Evolutionary conservation across 208 protist species (phyloP), one percentile per base, ranked within the genome.

Genomic region (Trichomonas gallinae): DNA sequence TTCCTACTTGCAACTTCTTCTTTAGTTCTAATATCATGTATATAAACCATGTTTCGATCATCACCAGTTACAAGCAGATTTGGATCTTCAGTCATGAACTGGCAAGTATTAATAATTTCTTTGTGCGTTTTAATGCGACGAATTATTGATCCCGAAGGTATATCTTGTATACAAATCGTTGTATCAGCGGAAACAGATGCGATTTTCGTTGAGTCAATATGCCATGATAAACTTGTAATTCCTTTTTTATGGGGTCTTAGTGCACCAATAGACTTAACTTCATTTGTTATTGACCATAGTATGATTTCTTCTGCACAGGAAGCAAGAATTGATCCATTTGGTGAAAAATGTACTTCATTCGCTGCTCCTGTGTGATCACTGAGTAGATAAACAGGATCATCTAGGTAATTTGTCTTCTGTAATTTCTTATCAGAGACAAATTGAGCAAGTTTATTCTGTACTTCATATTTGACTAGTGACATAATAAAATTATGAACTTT

Each of bases 161-260:
- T 93, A 51, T 93, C 87, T n/a, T 51, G 40, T 4, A 93, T 26
- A 6, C 40, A 42, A 17, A 93, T 44, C 38, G 87, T 93, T 38
- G 42, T 48, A 15, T 93, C 87, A 31, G 87, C 87, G 8, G 87
- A 93, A 51, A 44, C 11, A 15, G 87, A 48, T 38, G 87, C 87
- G 40, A 93, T 49, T 93, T 93, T 93, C 4, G 44, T 51, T 58
- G 40, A 42, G 46, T 93, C 87, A 38, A 51, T 26, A 51, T 23
- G 38, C 87, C 87, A 93, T 38, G 87, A 48, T 34, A 93, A 38
- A 93, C 87, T 93, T 93, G 87, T 93, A 31, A 93, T 93, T 48
- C 40, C 40, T 6, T 8, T 36, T 38, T 58, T 93, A 51, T 93
- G 87, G 0, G 87, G 44, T 6, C 87, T 23, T 26, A 93, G 9